phyloP scores from a whole-genome alignment of 768 basidiomycete genomes.

The Arthromyces matolae region DNA sequence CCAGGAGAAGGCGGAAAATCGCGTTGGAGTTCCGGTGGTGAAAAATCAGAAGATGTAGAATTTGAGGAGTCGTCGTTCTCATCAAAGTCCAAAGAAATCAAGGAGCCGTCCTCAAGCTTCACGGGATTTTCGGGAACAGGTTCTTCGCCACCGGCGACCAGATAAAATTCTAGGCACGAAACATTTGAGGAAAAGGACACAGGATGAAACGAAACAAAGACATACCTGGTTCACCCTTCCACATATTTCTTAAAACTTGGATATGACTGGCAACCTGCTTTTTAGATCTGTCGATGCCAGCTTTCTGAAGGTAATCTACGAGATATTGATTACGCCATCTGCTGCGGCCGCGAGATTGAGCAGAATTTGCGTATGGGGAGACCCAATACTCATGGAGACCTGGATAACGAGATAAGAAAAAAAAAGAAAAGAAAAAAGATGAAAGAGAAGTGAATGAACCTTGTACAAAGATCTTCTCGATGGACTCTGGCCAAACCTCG shows the following conservation, averaged over 20 bases:
- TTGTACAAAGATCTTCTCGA: constrained; percentile 76
- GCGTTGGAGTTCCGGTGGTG: constrained; percentile 39
- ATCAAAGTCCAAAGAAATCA: constrained; percentile 46
- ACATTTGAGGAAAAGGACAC: constrained; percentile 10
- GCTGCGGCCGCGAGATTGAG: constrained; percentile 67
- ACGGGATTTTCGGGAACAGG: constrained; percentile 51
- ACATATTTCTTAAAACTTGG: constrained; percentile 83
- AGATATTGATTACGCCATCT: constrained; percentile 84
- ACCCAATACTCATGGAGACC: constrained; percentile 78
- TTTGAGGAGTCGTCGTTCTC: constrained; percentile 36
- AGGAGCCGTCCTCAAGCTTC: constrained; percentile 51
- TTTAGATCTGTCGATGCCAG: constrained; percentile 70
- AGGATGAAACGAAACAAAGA: constrained; percentile 9
- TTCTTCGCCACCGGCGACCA: constrained; percentile 80
- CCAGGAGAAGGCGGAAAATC: constrained; percentile 47
- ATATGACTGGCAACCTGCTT: constrained; percentile 91
- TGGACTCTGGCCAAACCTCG: constrained; percentile 80
- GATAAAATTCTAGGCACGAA: constrained; percentile 55
- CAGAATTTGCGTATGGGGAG: constrained; percentile 75
- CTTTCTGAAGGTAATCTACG: constrained; percentile 72
- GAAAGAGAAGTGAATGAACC: constrained; percentile 35
- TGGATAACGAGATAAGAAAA: constrained; percentile 21
- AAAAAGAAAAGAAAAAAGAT: constrained; percentile 5
- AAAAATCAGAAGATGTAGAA: constrained; percentile 43
- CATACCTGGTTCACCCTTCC: constrained; percentile 77